phyloP scores from a whole-genome alignment of 164 flowering plant species.

The Malania oleifera region DNA sequence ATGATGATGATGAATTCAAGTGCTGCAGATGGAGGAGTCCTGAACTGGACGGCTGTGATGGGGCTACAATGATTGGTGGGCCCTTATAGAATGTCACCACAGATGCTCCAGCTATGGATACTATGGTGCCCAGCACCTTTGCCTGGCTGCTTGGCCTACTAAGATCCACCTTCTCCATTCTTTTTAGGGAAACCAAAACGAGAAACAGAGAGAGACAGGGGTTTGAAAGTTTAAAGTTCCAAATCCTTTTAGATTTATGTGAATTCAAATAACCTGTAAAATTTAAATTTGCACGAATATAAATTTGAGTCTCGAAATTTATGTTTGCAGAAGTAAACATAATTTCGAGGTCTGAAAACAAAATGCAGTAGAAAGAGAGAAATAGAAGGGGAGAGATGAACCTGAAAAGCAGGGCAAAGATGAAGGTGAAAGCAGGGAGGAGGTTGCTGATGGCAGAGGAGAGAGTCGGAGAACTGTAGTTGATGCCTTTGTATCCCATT shows the following conservation, averaged over 20 bases:
- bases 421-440: neutral
- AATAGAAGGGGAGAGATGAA: neutral
- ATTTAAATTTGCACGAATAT: too few species aligned
- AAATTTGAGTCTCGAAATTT: too few species aligned
- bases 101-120: neutral
- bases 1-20: neutral
- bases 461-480: neutral
- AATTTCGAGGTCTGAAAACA: too few species aligned
- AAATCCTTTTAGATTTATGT: too few species aligned
- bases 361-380: too few species aligned
- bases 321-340: too few species aligned
- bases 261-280: too few species aligned
- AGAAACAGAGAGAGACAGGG: too few species aligned
- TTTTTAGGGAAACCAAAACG: too few species aligned
- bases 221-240: too few species aligned
- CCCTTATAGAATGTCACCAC: constrained; percentile 1
- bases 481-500: neutral
- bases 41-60: neutral
- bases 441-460: neutral
- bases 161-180: neutral
- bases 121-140: neutral
- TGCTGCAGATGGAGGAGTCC: too few species aligned
- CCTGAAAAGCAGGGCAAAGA: neutral
- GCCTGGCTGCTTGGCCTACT: neutral
- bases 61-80: neutral